A percentile compares a stretch with the other conserved stretches of the same genome.
Evolutionary conservation across 306 rosid species (phyloP).

Genomic region (Cicer judaicum): DNA sequence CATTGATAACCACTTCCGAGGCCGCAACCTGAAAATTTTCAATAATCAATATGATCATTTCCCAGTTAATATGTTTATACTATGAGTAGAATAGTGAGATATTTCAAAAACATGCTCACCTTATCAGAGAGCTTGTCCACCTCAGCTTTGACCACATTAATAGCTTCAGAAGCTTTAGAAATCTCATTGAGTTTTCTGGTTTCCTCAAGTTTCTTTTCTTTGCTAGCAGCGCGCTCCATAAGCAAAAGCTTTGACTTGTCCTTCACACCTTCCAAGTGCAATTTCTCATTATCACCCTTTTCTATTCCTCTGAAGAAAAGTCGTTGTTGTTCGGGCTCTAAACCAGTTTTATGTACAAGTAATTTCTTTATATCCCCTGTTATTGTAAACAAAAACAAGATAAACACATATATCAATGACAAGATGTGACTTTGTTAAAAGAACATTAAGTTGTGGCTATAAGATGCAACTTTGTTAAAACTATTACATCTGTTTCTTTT

Average conservation of each 20-base stretch:
- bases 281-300: slow-evolving; percentile 68
- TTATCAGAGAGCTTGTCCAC: slow-evolving; percentile 76
- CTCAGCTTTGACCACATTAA: slow-evolving; percentile 70
- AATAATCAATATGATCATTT: slow-evolving; percentile 36
- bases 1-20: slow-evolving; percentile 65
- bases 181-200: slow-evolving; percentile 55
- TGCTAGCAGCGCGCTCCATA: slow-evolving; percentile 58
- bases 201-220: slow-evolving; percentile 67
- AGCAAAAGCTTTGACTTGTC: slow-evolving; percentile 74
- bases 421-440: slow-evolving; percentile 3
- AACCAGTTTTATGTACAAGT: slow-evolving; percentile 62
- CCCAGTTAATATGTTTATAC: slow-evolving; percentile 13
- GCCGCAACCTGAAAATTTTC: slow-evolving; percentile 62
- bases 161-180: slow-evolving; percentile 64
- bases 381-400: slow-evolving; percentile 31
- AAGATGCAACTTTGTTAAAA: slow-evolving; percentile 15
- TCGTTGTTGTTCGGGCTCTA: slow-evolving; percentile 69
- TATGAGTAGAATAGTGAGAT: slow-evolving; percentile 9
- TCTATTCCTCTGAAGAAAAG: slow-evolving; percentile 88
- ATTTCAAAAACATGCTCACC: slow-evolving; percentile 55
- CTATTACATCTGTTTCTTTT: no score
- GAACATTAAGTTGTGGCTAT: not conserved
- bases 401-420: slow-evolving; percentile 33
- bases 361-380: slow-evolving; percentile 78
- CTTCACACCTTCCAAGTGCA: slow-evolving; percentile 80